A percentile compares a stretch with the other conserved stretches of the same genome.
Evolutionary conservation across 805 yeast species (phyloP).

Genomic region (Candida incommunis): DNA sequence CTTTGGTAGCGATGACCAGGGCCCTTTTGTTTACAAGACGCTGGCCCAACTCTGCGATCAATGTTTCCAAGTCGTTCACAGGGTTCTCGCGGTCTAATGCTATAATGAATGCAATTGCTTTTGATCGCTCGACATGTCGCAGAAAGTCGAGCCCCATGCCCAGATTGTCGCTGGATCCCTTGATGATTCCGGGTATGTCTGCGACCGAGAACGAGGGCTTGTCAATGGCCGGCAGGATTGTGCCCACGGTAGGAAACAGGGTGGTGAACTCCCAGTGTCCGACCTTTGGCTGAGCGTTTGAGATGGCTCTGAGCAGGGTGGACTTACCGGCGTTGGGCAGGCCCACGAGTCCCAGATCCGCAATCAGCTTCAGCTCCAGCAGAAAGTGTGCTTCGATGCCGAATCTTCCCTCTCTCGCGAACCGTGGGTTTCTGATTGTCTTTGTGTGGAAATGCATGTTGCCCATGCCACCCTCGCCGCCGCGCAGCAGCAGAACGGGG

Average conservation of each 20-base stretch:
- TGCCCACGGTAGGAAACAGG: constrained; percentile 81
- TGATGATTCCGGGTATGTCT: constrained; percentile 90
- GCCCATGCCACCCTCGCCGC: constrained; percentile 93
- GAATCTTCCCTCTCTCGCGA: constrained; percentile 65
- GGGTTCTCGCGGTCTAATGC: constrained; percentile 60
- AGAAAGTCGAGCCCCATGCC: constrained; percentile 93
- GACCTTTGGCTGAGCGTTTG: constrained; percentile 77
- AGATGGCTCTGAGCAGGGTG: constrained; percentile 71
- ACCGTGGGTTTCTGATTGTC: constrained; percentile 77
- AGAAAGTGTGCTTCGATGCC: constrained; percentile 55
- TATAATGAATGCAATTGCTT: constrained; percentile 77
- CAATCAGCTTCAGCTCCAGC: constrained; percentile 75
- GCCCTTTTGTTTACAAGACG: constrained; percentile 48
- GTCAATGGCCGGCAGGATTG: constrained; percentile 48
- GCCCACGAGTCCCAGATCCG: constrained; percentile 90
- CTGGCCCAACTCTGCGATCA: constrained; percentile 60
- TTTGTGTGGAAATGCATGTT: constrained; percentile 88
- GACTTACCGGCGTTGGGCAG: constrained; percentile 96
- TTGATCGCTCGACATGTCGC: constrained; percentile 84
- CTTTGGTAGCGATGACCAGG: constrained; percentile 85
- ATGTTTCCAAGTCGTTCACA: constrained; percentile 42
- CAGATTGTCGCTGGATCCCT: constrained; percentile 67
- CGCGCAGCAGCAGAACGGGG: constrained; percentile 59
- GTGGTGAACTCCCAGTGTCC: constrained; percentile 98
- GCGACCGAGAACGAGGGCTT: constrained; percentile 70